Evolutionary conservation across 73 alveolate genomes (phyloP).

Genomic region (Tetrahymena borealis): DNA sequence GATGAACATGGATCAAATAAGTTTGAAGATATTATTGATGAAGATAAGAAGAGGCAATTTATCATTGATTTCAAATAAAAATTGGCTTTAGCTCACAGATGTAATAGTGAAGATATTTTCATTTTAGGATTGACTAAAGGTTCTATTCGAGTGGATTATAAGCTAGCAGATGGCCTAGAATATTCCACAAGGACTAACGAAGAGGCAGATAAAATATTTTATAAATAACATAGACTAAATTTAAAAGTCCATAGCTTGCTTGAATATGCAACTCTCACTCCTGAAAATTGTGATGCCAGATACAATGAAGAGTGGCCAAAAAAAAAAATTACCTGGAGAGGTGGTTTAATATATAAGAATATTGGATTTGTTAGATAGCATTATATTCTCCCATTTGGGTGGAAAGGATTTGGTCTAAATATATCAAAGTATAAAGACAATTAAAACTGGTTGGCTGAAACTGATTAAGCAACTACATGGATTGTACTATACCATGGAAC

Average conservation of each 20-base stretch:
- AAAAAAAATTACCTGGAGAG: not conserved
- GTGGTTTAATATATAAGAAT: not conserved
- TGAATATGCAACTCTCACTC: not conserved
- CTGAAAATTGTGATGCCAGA: not conserved
- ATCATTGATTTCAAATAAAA: not conserved
- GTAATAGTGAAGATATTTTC: not conserved
- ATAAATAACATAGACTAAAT: too few relatives aligned
- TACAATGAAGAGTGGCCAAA: not conserved
- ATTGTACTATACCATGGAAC: not conserved
- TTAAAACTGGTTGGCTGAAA: not conserved
- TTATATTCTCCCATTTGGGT: not conserved
- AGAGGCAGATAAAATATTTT: too few relatives aligned
- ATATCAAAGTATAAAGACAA: not conserved
- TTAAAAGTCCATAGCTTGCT: not conserved
- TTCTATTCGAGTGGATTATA: not conserved
- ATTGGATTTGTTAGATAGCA: not conserved
- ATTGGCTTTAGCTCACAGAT: not conserved
- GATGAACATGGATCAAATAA: not conserved
- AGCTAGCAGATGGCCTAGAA: not conserved
- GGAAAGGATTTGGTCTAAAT: not conserved
- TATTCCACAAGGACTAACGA: too few relatives aligned
- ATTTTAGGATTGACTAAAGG: not conserved
- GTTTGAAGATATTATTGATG: not conserved
- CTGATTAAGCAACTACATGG: not conserved
- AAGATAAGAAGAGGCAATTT: not conserved